Base-by-base conservation (phyloP, 768 basidiomycete species). In the Mycena leptocephala region DNA sequence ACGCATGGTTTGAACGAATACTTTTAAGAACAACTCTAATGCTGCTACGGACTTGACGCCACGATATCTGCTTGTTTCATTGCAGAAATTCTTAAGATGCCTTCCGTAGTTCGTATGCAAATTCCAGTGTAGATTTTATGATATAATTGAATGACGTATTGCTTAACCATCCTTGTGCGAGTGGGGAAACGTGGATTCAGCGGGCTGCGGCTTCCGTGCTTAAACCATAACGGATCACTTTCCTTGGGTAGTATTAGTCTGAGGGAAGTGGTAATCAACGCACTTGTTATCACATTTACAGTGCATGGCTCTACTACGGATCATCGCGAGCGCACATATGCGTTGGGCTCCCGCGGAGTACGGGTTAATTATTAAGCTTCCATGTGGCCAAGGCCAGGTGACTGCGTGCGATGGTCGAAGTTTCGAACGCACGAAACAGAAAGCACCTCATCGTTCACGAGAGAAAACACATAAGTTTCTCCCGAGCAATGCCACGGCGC, bases 81-180 rank as follows among this genome's bases (percentile, higher is more conserved):
- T 64, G 58, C 61, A 30, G 7, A 32, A 32, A 7, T 22, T 30
- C 37, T 8, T 24, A n/a, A n/a, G 26, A 28, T 18, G n/a, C 28
- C 53, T 28, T 56, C 53, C 43, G 62, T 62, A 62, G 30, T 39
- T 51, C 37, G 59, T 48, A 62, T 51, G 33, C 62, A 70, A 14
- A 22, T 48, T 28, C 35, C 41, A 37, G 28, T 70, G 70, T 70
- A 70, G 70, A 70, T 51, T 70, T 51, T 37, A 56, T 20, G n/a
- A 30, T 51, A 22, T n/a, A 16, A 51, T 66, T 22, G 28, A 66
- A 58, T 59, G 32, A 14, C 22, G n/a, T n/a, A n/a, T 6, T 59
- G 26, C 53, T 24, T n/a, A 35, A 24, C 22, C 58, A 59, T n/a
- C n/a, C n/a, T n/a, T n/a, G n/a, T n/a, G 10, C n/a, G n/a, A n/a